Evolutionary conservation across 169 alveolate species (phyloP), one percentile per base, ranked within the genome.

Genomic region (Babesia ovata): DNA sequence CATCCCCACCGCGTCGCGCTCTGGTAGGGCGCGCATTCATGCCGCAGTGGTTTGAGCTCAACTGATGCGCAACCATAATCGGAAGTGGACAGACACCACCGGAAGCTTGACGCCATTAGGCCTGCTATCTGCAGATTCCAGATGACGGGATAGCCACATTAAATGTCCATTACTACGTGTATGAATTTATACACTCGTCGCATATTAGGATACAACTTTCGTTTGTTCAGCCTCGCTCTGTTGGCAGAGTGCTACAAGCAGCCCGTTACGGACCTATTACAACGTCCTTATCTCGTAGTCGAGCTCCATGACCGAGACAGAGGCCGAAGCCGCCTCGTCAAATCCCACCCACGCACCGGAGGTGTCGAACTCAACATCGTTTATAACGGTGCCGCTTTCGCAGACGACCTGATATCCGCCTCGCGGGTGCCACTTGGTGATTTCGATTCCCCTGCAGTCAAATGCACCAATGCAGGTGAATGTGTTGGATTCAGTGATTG

Each of bases 301-400:
- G 14, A 79, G 78, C 36, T 79, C 75, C 79, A 79, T 56, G n/a
- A 79, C 77, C n/a, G 87, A 79, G 10, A 71, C 84, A 1, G 81
- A 44, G 22, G 42, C 26, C 19, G 67, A 70, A 26, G 82, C 54
- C 52, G 59, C 44, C 72, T 79, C 87, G 84, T 79, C 87, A 71
- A 62, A 79, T n/a, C 87, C 87, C 6, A 79, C 87, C 87, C 87
- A 79, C 28, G 87, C 74, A 2, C 78, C 87, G 16, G 76, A 21
- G 63, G 65, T 59, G 63, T 79, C 87, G 65, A 79, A 79, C 46
- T 60, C 73, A 21, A 79, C 77, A 42, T 72, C 76, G 46, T 42
- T 21, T 24, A 79, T 79, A 76, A 71, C 84, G 33, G 65, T 61
- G 49, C 83, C 87, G 49, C 84, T 63, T 36, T 70, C 79, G 76